Conservation (phyloP, 2,329 filamentous ascomycete species). For the Salinomyces thailandicus region DNA sequence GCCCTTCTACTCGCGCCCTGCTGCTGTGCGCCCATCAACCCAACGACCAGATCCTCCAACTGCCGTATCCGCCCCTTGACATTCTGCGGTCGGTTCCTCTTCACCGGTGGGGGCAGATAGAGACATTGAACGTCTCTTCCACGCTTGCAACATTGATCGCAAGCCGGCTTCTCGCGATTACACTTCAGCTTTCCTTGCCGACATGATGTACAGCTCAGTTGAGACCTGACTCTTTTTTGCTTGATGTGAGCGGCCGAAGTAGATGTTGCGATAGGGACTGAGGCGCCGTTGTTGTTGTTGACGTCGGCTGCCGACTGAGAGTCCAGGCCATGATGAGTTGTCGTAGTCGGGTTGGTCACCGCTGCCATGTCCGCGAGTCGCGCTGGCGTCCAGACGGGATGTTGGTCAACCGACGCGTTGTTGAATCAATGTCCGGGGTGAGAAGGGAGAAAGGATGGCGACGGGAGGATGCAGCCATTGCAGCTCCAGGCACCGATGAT, state of each 20-base stretch:
- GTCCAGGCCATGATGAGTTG: background rate
- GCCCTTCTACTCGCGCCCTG: background rate
- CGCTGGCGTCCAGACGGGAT: too few species aligned
- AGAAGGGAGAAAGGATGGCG: too few species aligned
- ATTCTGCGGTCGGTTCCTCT: conserved; percentile 24
- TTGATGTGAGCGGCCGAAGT: conserved; percentile 17
- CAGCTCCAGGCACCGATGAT: too few species aligned
- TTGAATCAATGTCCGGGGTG: too few species aligned
- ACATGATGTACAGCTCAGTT: conserved; percentile 28
- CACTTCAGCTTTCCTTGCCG: conserved; percentile 29
- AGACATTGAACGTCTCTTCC: conserved; percentile 20
- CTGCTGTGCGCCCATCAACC: conserved; percentile 25
- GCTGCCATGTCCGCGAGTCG: too few species aligned
- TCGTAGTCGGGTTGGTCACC: background rate
- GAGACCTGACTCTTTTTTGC: conserved; percentile 28
- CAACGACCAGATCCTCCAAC: conserved; percentile 26
- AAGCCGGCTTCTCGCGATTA: conserved; percentile 25
- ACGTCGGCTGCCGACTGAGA: background rate
- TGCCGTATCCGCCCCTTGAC: conserved; percentile 27
- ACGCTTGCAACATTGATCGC: conserved; percentile 30
- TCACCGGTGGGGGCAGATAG: conserved; percentile 24
- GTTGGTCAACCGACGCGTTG: too few species aligned
- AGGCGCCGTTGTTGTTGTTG: background rate
- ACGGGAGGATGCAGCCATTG: too few species aligned
- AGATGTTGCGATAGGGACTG: too few species aligned